Base-by-base conservation (phyloP, 176 grass and related monocot species). In the Oryza rufipogon region DNA sequence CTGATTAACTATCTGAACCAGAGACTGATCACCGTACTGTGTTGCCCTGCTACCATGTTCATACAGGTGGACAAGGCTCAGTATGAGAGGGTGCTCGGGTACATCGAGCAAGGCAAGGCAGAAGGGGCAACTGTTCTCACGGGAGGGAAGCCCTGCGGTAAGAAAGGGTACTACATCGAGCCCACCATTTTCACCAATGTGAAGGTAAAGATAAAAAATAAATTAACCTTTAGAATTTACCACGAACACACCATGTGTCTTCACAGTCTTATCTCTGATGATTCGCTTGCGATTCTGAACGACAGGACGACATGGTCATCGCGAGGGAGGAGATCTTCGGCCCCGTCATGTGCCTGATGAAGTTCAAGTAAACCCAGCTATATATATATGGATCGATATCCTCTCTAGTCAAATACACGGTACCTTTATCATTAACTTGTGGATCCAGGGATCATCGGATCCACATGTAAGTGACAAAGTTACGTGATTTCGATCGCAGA, bases 311-410 rank as follows among this genome's bases (percentile, higher is more conserved):
- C 69, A 89, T 96, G 91, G 11, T 76, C 77, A 83, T 96, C 73
- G 91, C 93, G 1, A 89, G 80, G 34, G 93, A 96, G 78, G 93
- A 96, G 68, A 96, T 96, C 68, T 96, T 96, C 76, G 93, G 93
- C 0, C 91, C 93, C 5, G 91, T 96, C 23, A 87, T 93, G 94
- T 93, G 88, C 76, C 77, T 93, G 16, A 89, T 93, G 91, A 96
- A 93, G 78, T 96, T 96, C 91, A 93, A 69, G 91, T 94, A 80
- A 81, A 3, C 41, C 23, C 13, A 1, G 25, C 6, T 46, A 28
- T 33, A 33, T 33, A 33, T 33, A 26, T 26, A 26, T 26, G 26
- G 26, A 26, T 26, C 26, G 26, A 1, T 1, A 26, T 26, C 26
- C 1, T 26, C 26, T 26, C 26, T 26, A 26, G 26, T 26, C 26